phyloP scores from a whole-genome alignment of 108 stramenopile genomes.

The Phaeodactylum tricornutum region DNA sequence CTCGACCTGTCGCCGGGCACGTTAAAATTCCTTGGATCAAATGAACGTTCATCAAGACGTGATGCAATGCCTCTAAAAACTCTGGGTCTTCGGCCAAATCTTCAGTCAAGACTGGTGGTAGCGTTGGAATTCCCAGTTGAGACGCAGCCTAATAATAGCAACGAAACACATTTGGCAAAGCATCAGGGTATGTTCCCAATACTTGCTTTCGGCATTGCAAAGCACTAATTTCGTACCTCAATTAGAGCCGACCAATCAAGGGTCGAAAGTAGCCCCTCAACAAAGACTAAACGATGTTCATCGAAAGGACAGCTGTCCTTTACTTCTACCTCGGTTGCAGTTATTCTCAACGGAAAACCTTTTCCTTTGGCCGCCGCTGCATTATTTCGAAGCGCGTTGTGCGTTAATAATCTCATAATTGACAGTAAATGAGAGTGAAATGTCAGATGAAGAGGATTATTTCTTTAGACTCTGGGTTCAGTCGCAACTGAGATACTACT shows the following conservation, averaged over 20 bases:
- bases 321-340: slow-evolving; percentile 73
- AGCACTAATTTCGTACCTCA: slow-evolving; percentile 13
- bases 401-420: slow-evolving; percentile 82
- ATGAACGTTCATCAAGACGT: slow-evolving; percentile 93
- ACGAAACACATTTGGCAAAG: background rate
- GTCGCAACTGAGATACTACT: too few relatives aligned
- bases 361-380: slow-evolving; percentile 58
- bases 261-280: slow-evolving; percentile 51
- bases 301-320: slow-evolving; percentile 19
- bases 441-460: too few relatives aligned
- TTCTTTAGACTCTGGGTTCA: too few relatives aligned
- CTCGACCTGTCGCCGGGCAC: slow-evolving; percentile 81
- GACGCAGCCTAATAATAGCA: slow-evolving; percentile 30
- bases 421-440: too few relatives aligned
- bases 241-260: slow-evolving; percentile 69
- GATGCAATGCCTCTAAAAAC: slow-evolving; percentile 82
- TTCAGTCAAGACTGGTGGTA: slow-evolving; percentile 66
- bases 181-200: background rate
- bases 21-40: slow-evolving; percentile 85
- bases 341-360: slow-evolving; percentile 70
- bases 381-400: slow-evolving; percentile 84
- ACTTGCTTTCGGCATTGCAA: slow-evolving; percentile 1
- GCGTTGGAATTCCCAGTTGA: slow-evolving; percentile 63
- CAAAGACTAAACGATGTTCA: slow-evolving; percentile 56
- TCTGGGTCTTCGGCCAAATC: slow-evolving; percentile 63